Conservation (phyloP, 805 yeast genomes). For the Lachancea quebecensis region DNA sequence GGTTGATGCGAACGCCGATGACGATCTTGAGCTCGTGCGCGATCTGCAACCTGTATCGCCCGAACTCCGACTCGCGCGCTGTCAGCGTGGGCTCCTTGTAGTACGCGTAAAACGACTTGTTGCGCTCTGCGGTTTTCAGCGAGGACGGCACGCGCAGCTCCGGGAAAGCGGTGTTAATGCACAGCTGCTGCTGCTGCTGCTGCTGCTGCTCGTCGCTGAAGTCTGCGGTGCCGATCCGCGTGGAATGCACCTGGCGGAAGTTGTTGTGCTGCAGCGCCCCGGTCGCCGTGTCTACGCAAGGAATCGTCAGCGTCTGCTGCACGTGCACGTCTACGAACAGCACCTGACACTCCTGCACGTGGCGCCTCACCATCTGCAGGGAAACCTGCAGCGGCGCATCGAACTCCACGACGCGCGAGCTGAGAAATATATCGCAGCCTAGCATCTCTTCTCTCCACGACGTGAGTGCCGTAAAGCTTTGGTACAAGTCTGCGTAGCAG, state of each 20-base stretch:
- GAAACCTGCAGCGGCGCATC: constrained; percentile 7
- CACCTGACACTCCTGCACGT: neutral
- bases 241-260: too few species aligned
- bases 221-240: too few species aligned
- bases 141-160: neutral
- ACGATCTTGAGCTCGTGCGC: constrained; percentile 3
- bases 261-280: neutral
- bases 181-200: neutral
- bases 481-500: neutral
- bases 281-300: constrained; percentile 2
- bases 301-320: constrained; percentile 5
- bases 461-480: constrained; percentile 1
- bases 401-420: constrained; percentile 7
- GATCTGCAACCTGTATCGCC: neutral
- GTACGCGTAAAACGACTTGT: constrained; percentile 1
- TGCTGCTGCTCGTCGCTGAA: too few species aligned
- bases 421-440: constrained; percentile 6
- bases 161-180: neutral
- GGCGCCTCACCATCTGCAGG: neutral
- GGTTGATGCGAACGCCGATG: neutral
- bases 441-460: constrained; percentile 3
- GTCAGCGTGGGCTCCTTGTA: neutral
- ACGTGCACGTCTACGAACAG: neutral
- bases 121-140: neutral
- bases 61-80: neutral